Evolutionary conservation across 2,329 filamentous ascomycete genomes (phyloP), one percentile per base, ranked within the genome.

Genomic region (Sporothrix globosa): DNA sequence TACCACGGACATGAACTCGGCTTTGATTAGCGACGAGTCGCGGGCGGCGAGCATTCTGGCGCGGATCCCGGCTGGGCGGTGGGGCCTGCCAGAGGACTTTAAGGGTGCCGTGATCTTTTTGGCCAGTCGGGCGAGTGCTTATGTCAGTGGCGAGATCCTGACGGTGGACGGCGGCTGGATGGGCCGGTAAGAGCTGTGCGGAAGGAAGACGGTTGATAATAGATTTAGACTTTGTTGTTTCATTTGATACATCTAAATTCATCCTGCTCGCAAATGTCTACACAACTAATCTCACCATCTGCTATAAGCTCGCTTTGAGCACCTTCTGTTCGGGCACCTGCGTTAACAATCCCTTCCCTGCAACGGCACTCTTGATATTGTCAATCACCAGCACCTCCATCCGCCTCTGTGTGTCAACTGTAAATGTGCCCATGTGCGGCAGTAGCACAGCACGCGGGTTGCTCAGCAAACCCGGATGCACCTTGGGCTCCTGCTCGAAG

Each of bases 151-250:
- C 0, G 92, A 97, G 80, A 83, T 93, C 5, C 77, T 97, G 75
- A 90, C 91, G 34, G 92, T 97, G 61, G 94, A 97, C 80, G 93
- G 93, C 9, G 93, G 93, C 13, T 97, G 92, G 93, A 96, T 97
- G 93, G 93, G 92, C 1, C 84, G 92, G 83, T 96, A 61, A 50
- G 10, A 14, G 24, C 10, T 2, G 5, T 10, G 5, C 46, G 46
- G 34, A 9, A 7, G 34, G 5, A 4, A 34, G 0, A 34, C 9
- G 7, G 34, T 34, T 1, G 34, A 7, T 6, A 34, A 34, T 48
- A 48, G 60, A 65, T 30, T 27, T 44, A 46, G 44, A 65, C 46
- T 30, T 46, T 21, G 60, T 9, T 27, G 5, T 61, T 61, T 14
- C 13, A 56, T 17, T 13, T 44, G 41, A 30, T 19, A 27, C 14